Evolutionary conservation across 2,329 filamentous ascomycete species (phyloP).

Genomic region (Hyphodiscus sp.): DNA sequence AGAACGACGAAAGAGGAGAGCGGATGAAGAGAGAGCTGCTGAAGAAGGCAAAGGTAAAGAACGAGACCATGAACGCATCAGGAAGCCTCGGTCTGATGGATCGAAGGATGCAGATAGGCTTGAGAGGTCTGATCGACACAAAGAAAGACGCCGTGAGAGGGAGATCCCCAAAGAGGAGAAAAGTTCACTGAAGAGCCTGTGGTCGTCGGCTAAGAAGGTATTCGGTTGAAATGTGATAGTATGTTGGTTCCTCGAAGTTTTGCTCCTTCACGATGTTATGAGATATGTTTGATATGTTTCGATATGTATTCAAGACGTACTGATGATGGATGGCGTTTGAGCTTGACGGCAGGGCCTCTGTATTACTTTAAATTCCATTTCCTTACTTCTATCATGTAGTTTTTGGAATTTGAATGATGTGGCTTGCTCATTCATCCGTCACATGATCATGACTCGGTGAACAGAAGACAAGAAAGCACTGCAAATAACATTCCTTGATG

Average conservation of each 20-base stretch:
- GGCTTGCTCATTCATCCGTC: too few species aligned
- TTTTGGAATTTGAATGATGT: too few species aligned
- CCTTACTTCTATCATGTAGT: too few species aligned
- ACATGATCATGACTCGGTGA: too few species aligned
- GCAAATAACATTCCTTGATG: too few species aligned
- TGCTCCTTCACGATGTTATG: neutral
- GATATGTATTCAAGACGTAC: too few species aligned
- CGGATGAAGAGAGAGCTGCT: constrained; percentile 14
- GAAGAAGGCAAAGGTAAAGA: neutral
- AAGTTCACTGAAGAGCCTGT: constrained; percentile 5
- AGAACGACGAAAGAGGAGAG: constrained; percentile 17
- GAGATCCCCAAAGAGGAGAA: constrained; percentile 6
- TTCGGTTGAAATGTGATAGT: constrained; percentile 1
- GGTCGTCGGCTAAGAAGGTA: constrained; percentile 11
- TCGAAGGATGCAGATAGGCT: constrained; percentile 1
- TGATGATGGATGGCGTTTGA: too few species aligned
- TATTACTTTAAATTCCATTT: too few species aligned
- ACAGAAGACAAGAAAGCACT: too few species aligned
- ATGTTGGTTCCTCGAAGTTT: neutral
- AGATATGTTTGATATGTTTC: neutral
- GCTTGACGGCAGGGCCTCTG: too few species aligned
- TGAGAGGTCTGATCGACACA: constrained; percentile 1
- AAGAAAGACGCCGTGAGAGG: constrained; percentile 8
- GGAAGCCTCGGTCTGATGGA: neutral
- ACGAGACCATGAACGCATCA: neutral